These are phyloP conservation scores for Exophiala mesophila DNA, from an alignment of 2,329 filamentous ascomycete species.

Conservation along the genomic window DNA sequence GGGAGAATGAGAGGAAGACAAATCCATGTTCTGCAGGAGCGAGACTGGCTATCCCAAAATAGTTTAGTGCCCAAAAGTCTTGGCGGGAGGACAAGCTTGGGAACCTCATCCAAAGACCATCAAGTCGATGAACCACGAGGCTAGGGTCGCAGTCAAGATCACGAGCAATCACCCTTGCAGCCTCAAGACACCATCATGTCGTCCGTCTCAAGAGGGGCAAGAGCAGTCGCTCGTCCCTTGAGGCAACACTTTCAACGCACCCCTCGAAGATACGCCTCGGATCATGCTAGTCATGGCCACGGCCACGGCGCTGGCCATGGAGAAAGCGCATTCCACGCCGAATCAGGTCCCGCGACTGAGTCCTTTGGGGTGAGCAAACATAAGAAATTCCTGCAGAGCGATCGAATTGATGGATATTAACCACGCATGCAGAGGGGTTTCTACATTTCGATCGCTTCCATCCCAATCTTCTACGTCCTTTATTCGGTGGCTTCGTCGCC, in stretches of 20 bases:
- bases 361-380: conserved; percentile 40
- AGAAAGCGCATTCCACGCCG: conserved; percentile 30
- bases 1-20: no score
- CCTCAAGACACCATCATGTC: no score
- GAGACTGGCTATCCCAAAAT: conserved; percentile 1
- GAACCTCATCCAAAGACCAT: conserved; percentile 1
- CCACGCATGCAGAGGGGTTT: conserved; percentile 40
- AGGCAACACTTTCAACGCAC: conserved; percentile 24
- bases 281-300: conserved; percentile 32
- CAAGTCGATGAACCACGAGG: no score
- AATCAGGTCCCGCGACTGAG: conserved; percentile 41
- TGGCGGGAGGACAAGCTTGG: conserved; percentile 4
- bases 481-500: conserved; percentile 35
- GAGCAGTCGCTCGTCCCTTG: conserved; percentile 26
- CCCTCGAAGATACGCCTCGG: conserved; percentile 41
- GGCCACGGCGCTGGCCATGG: conserved; percentile 27
- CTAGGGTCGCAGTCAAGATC: no score
- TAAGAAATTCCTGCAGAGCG: no score
- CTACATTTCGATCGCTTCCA: conserved; percentile 41
- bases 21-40: no score
- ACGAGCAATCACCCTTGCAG: no score
- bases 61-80: conserved; percentile 5
- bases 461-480: conserved; percentile 39
- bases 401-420: no score
- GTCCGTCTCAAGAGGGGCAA: conserved; percentile 23